Percentiles rank a stretch among this genome's conserved stretches.
Evolutionary conservation across 257 asterid genomes (phyloP).

Genomic region (Forsythia suspensa): DNA sequence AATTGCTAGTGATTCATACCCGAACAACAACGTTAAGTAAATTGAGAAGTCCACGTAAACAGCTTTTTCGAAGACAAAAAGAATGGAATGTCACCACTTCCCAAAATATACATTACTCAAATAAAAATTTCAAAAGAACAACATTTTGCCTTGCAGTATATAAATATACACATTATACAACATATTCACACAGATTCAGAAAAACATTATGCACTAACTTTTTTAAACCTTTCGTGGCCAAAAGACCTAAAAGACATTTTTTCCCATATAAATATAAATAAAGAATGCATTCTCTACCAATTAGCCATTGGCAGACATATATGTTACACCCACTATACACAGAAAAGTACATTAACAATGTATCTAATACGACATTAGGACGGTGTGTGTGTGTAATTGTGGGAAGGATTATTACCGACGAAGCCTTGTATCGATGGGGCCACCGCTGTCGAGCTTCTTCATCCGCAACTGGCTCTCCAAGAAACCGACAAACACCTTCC

Average conservation of each 20-base stretch:
- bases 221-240: not conserved
- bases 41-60: too few relatives aligned
- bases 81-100: too few relatives aligned
- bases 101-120: not conserved
- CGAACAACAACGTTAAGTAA: too few relatives aligned
- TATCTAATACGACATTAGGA: not conserved
- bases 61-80: too few relatives aligned
- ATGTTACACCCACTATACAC: not conserved
- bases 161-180: not conserved
- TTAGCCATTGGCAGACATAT: not conserved
- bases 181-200: not conserved
- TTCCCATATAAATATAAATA: too few relatives aligned
- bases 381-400: not conserved
- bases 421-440: conserved; percentile 50
- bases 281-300: not conserved
- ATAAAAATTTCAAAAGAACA: not conserved
- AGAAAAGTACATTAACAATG: not conserved
- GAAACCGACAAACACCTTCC: conserved; percentile 10
- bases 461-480: conserved; percentile 34
- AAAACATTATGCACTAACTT: too few relatives aligned
- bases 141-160: not conserved
- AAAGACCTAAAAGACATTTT: not conserved
- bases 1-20: not conserved
- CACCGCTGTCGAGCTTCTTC: conserved; percentile 51
- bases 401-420: not conserved